phyloP scores from a whole-genome alignment of 805 yeast genomes.

The Candida krabiensis region DNA sequence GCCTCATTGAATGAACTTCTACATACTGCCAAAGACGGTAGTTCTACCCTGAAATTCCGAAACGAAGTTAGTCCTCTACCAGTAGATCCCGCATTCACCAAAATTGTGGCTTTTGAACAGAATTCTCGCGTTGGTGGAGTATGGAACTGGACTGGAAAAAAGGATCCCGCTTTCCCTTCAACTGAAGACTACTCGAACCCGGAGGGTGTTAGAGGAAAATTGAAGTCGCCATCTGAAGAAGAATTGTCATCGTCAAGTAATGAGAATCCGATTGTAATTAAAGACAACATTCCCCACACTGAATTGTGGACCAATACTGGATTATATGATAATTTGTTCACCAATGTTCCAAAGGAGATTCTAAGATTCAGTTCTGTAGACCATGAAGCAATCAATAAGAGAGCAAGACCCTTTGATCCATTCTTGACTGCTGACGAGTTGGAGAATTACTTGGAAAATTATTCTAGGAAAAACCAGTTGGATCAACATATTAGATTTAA shows the following conservation, averaged over 20 bases:
- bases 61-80: constrained; percentile 54
- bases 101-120: constrained; percentile 59
- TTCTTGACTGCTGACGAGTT: constrained; percentile 56
- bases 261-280: constrained; percentile 34
- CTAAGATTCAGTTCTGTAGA: constrained; percentile 61
- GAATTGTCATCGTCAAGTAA: constrained; percentile 19
- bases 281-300: constrained; percentile 17
- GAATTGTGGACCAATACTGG: constrained; percentile 46
- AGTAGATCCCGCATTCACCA: constrained; percentile 45
- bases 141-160: constrained; percentile 53
- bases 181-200: constrained; percentile 7
- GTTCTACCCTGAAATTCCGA: constrained; percentile 10
- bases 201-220: constrained; percentile 2
- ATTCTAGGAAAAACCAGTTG: constrained; percentile 36
- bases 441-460: constrained; percentile 55
- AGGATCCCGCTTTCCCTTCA: constrained; percentile 26
- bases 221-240: constrained; percentile 28
- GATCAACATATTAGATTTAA: constrained; percentile 30
- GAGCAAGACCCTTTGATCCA: constrained; percentile 29
- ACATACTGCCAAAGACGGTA: constrained; percentile 24
- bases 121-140: constrained; percentile 64
- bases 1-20: constrained; percentile 38
- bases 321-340: constrained; percentile 63
- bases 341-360: constrained; percentile 61
- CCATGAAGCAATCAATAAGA: constrained; percentile 42